These are phyloP conservation scores for Suillus tomentosus DNA, from an alignment of 768 basidiomycete genomes.

Conservation along the genomic window DNA sequence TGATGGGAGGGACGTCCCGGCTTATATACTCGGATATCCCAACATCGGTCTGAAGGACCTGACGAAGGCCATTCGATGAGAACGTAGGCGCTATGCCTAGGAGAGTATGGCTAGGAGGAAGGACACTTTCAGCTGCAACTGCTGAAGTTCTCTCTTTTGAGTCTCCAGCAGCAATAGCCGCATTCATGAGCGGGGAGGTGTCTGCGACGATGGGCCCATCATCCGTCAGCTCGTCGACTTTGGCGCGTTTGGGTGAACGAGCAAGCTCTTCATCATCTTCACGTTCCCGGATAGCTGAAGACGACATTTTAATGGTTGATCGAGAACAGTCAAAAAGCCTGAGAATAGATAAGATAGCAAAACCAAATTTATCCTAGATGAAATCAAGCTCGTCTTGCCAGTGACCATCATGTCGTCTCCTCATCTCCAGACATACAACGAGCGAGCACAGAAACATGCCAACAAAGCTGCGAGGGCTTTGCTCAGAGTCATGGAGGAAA, in stretches of 20 bases:
- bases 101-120: slow-evolving; percentile 77
- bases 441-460: slow-evolving; percentile 54
- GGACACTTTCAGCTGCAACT: slow-evolving; percentile 35
- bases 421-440: slow-evolving; percentile 56
- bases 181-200: slow-evolving; percentile 2
- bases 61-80: slow-evolving; percentile 55
- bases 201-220: slow-evolving; percentile 18
- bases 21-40: slow-evolving; percentile 89
- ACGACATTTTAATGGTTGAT: slow-evolving; percentile 24
- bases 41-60: slow-evolving; percentile 75
- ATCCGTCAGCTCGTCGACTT: slow-evolving; percentile 28
- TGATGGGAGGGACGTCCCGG: slow-evolving; percentile 66
- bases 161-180: slow-evolving; percentile 10
- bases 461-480: slow-evolving; percentile 83
- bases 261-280: slow-evolving; percentile 48
- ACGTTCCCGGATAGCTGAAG: slow-evolving; percentile 47
- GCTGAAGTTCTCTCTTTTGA: slow-evolving; percentile 15
- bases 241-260: slow-evolving; percentile 41
- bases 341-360: slow-evolving; percentile 13
- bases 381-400: slow-evolving; percentile 5
- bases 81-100: slow-evolving; percentile 58
- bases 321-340: slow-evolving; percentile 8
- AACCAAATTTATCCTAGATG: slow-evolving; percentile 2
- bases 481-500: slow-evolving; percentile 81
- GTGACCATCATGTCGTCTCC: slow-evolving; percentile 35